These are phyloP conservation scores for Ophiostoma tasmaniense DNA, from an alignment of 2,329 filamentous ascomycete species.

Conservation along the genomic window DNA sequence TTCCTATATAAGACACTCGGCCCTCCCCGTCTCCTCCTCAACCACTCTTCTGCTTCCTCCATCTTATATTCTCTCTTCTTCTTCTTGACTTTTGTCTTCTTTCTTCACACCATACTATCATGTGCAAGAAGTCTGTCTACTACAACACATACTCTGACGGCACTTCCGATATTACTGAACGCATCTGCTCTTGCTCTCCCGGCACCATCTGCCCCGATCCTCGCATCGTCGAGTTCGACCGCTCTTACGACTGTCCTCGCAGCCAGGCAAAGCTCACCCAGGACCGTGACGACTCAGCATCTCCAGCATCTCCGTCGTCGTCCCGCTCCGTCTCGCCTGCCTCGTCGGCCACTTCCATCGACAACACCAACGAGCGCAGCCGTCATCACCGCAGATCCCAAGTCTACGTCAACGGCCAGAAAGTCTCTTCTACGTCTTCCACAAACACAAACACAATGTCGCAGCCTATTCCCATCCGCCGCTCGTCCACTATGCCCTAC, in stretches of 20 bases:
- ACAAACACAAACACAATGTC: constrained; percentile 16
- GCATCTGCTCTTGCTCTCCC: constrained; percentile 25
- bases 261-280: constrained; percentile 13
- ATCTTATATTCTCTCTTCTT: not conserved
- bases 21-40: constrained; percentile 5
- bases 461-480: constrained; percentile 23
- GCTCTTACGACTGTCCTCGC: constrained; percentile 15
- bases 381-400: constrained; percentile 20
- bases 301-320: not conserved
- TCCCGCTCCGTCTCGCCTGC: not conserved
- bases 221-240: constrained; percentile 19
- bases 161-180: constrained; percentile 26
- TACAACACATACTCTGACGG: constrained; percentile 29
- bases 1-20: constrained; percentile 6
- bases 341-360: constrained; percentile 14
- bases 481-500: constrained; percentile 24
- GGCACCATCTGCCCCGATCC: constrained; percentile 26
- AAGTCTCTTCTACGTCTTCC: constrained; percentile 14
- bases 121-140: constrained; percentile 30
- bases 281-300: constrained; percentile 1
- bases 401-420: constrained; percentile 24
- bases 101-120: constrained; percentile 21
- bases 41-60: not conserved
- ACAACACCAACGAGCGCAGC: constrained; percentile 14
- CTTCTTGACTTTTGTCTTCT: not conserved